Evolutionary conservation across 2,329 filamentous ascomycete genomes (phyloP), one percentile per base, ranked within the genome.

Genomic region (Neophaeococcomyces mojaviensis): DNA sequence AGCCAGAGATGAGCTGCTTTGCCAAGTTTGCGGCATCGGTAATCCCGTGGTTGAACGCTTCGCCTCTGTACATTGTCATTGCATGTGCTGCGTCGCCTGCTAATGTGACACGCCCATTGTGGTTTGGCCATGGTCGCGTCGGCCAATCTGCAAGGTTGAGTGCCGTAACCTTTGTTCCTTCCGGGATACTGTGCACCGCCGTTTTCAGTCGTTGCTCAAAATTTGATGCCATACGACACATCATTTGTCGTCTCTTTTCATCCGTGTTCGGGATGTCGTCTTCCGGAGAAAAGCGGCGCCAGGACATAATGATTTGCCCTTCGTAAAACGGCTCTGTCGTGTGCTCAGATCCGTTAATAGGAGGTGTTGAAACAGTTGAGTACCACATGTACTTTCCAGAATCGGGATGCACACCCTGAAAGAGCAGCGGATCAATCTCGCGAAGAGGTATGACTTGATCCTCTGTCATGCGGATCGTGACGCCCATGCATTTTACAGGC

Each of bases 241-340:
- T 71, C 47, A 65, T 63, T 19, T 50, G 53, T 15, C 72, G 49
- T 3, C 66, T 59, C 22, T 51, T 64, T 12, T 47, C 49, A 37
- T 66, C 53, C 0, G 61, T 61, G 2, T 47, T 32, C 1, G 64
- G 61, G 1, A 71, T 64, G 6, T 64, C 59, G 31, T 65, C 63
- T 2, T 52, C 50, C 2, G 51, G 46, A 3, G 59, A 57, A 35
- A 59, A 60, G 7, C 64, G 60, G 0, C 63, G 59, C 73, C 73
- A 76, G 7, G 70, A 74, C 33, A 73, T 59, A 46, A 66, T 67
- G 31, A 76, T 58, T 50, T 74, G 68, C 1, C 65, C 66, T 34
- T 65, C 63, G 49, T 68, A 73, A 12, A 59, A 61, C 40, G 65
- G 60, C 3, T 49, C 16, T 1, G 49, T 52, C 4, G 57, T 64